Evolutionary conservation across 306 rosid genomes (phyloP).

Genomic region (Trifolium subterraneum): DNA sequence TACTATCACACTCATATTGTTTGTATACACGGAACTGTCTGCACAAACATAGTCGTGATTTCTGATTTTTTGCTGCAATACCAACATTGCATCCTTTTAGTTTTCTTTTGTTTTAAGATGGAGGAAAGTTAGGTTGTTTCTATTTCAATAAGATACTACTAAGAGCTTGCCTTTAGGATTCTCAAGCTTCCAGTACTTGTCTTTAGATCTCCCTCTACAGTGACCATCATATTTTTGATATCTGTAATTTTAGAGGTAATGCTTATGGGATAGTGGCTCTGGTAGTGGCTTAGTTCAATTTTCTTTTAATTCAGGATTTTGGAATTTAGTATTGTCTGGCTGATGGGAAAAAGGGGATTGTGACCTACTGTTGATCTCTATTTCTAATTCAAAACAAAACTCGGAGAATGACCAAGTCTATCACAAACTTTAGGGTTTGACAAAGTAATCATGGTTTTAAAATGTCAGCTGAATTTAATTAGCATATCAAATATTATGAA

Average conservation of each 20-base stretch:
- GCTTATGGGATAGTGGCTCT: conserved; percentile 7
- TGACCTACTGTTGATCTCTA: conserved; percentile 2
- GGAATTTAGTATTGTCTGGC: conserved; percentile 31
- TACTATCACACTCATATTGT: not conserved
- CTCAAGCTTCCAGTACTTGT: conserved; percentile 2
- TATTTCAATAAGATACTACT: not conserved
- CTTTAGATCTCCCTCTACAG: conserved; percentile 1
- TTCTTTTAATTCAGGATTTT: conserved; percentile 19
- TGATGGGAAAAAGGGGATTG: conserved; percentile 10
- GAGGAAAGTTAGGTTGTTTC: conserved; percentile 22
- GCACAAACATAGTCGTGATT: not conserved
- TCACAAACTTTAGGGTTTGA: conserved; percentile 6
- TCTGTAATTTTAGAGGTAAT: not conserved
- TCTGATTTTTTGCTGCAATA: conserved; percentile 2
- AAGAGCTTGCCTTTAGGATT: conserved; percentile 17
- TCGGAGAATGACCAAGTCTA: not conserved
- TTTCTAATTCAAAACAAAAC: conserved; percentile 27
- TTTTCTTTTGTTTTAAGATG: conserved; percentile 24
- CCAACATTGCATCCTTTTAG: conserved; percentile 17
- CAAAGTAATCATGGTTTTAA: conserved; percentile 14
- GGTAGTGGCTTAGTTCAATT: conserved; percentile 15
- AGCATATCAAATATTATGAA: not conserved
- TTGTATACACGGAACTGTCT: not conserved
- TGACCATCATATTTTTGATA: conserved; percentile 6
- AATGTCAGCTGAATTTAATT: conserved; percentile 22